A percentile compares a stretch with the other conserved stretches of the same genome.
Evolutionary conservation across 2,329 filamentous ascomycete species (phyloP).

Genomic region (Truncatella angustata): DNA sequence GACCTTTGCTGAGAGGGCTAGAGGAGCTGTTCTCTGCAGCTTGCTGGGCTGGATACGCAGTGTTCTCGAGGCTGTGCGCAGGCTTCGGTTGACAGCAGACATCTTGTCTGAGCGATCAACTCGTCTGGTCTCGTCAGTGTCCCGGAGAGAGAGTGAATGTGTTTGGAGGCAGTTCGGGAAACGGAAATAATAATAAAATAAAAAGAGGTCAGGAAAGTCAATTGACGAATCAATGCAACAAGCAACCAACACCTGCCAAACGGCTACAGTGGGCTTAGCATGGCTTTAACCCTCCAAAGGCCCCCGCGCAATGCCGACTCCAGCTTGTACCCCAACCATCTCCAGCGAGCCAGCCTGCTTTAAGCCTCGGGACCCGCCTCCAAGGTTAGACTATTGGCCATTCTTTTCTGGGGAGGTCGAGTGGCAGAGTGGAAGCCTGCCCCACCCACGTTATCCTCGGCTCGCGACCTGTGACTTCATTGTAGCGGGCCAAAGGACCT

Average conservation of each 20-base stretch:
- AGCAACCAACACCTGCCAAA: background rate
- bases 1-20: conserved; percentile 27
- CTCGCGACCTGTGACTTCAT: too few species aligned
- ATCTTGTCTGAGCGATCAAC: conserved; percentile 30
- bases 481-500: too few species aligned
- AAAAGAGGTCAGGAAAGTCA: background rate
- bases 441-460: background rate
- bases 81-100: conserved; percentile 54
- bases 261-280: conserved; percentile 4
- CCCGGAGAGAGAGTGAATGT: background rate
- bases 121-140: background rate
- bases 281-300: conserved; percentile 5
- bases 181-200: background rate
- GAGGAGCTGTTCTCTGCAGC: conserved; percentile 33
- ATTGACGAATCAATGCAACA: background rate
- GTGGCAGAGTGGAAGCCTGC: background rate
- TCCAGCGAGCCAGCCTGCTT: background rate
- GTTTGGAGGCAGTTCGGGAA: background rate
- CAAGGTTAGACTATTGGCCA: too few species aligned
- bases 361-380: conserved; percentile 9
- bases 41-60: conserved; percentile 42
- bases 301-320: too few species aligned
- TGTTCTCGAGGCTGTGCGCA: conserved; percentile 54
- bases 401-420: conserved; percentile 1
- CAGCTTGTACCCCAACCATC: background rate